Conservation (phyloP, 2,329 filamentous ascomycete species). For the Paecilomyces sp. region DNA sequence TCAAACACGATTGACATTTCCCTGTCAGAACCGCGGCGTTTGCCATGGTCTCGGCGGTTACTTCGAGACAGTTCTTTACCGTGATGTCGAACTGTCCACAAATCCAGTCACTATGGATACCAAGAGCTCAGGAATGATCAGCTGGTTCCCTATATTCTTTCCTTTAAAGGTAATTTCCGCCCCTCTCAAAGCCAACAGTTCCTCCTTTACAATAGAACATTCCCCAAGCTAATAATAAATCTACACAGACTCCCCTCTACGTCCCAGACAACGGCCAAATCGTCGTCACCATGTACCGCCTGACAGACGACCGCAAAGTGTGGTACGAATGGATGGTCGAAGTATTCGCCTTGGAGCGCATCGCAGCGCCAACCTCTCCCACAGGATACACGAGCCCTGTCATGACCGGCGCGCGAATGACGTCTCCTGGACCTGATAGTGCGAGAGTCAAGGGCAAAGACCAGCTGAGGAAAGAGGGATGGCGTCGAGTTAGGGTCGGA, state of each 20-base stretch:
- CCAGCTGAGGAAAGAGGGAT: conserved; percentile 10
- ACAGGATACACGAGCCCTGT: conserved; percentile 14
- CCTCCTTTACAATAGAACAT: not conserved
- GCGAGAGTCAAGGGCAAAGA: conserved; percentile 13
- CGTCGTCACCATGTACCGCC: conserved; percentile 89
- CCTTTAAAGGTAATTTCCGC: conserved; percentile 68
- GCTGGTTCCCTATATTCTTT: conserved; percentile 98
- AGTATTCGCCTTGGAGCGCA: conserved; percentile 51
- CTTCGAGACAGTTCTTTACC: conserved; percentile 93
- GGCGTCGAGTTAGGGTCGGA: conserved; percentile 30
- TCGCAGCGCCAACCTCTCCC: conserved; percentile 3
- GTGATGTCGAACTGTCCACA: conserved; percentile 78
- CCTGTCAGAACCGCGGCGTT: conserved; percentile 68
- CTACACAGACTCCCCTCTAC: conserved; percentile 68
- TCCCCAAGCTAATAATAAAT: conserved; percentile 10
- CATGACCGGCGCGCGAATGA: conserved; percentile 22
- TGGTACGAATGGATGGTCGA: conserved; percentile 99
- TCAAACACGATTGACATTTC: conserved; percentile 71
- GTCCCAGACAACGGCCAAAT: conserved; percentile 79
- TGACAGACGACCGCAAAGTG: conserved; percentile 89
- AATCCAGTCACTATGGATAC: conserved; percentile 84
- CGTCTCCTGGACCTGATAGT: conserved; percentile 17
- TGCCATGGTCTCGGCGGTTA: conserved; percentile 90
- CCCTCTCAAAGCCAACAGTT: not conserved
- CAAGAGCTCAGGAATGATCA: conserved; percentile 97